Evolutionary conservation across 228 moss, liverwort and hornwort genomes (phyloP), one percentile per base, ranked within the genome.

Genomic region (Sphagnum fallax): DNA sequence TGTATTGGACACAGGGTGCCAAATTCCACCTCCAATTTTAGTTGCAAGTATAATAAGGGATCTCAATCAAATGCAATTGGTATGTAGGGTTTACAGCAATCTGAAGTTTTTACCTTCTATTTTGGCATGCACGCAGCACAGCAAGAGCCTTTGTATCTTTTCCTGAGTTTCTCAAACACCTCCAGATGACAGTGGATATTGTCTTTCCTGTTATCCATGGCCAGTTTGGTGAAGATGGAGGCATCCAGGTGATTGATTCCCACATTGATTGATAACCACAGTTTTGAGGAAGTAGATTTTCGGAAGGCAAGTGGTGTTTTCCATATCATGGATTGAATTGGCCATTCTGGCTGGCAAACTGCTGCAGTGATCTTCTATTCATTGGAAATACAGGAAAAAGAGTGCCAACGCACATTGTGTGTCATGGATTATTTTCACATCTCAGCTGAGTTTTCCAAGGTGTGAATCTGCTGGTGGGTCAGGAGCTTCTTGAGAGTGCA

Each of bases 121-220:
- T 15, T 14, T 10, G 63, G 47, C 49, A 32, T 52, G 66, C 32
- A 32, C 32, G 51, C 68, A 94, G 94, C 70, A 88, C 82, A 65
- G 87, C 88, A 51, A 72, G 71, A 75, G 76, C 72, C 65, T 97
- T 88, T 79, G 55, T 68, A 16, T 87, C 89, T 60, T 73, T 78
- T 61, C 4, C 78, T 68, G 83, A 83, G 16, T 97, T 97, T 77
- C 71, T 97, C 66, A 83, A 88, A 73, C 88, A 97, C 76, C 84
- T 97, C 64, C 78, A 71, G 74, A 73, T 75, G 47, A 77, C 86
- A 18, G 75, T 81, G 8, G 97, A 97, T 67, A 91, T 97, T 61
- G 93, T 97, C 50, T 97, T 93, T 71, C 97, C 97, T 72, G 97
- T 88, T 50, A 76, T 97, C 51, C 97, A 97, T 73, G 97, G 97